Conservation (phyloP, 805 yeast genomes). For the Blastobotrys chiropterorum region DNA sequence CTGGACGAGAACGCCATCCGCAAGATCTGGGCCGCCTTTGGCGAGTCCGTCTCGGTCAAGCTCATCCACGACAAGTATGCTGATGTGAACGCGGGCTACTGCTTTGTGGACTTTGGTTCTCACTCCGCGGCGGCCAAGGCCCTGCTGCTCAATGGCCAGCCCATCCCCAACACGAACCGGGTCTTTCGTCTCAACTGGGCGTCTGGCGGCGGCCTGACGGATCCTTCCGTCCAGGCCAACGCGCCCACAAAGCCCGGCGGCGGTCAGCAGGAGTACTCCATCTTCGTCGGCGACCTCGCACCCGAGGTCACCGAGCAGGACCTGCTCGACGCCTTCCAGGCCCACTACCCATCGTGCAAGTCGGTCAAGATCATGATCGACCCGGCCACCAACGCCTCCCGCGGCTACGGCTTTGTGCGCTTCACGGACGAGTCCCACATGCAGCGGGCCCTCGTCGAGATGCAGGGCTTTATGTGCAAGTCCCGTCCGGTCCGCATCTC, state of each 20-base stretch:
- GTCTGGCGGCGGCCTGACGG: slow-evolving; percentile 41
- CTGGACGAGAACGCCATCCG: slow-evolving; percentile 71
- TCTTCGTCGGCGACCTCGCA: slow-evolving; percentile 82
- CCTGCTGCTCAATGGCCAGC: slow-evolving; percentile 57
- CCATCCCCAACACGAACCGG: slow-evolving; percentile 57
- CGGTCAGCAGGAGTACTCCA: slow-evolving; percentile 47
- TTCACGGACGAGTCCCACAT: slow-evolving; percentile 61
- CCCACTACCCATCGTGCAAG: slow-evolving; percentile 64
- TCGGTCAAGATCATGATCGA: slow-evolving; percentile 78
- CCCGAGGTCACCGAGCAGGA: slow-evolving; percentile 64
- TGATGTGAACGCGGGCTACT: slow-evolving; percentile 56
- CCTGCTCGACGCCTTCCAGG: slow-evolving; percentile 59
- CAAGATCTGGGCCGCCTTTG: slow-evolving; percentile 63
- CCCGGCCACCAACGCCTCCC: slow-evolving; percentile 58
- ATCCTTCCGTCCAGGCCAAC: slow-evolving; percentile 4
- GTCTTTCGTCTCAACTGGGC: slow-evolving; percentile 78
- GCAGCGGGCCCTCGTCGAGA: slow-evolving; percentile 64
- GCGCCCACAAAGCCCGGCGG: slow-evolving; percentile 20
- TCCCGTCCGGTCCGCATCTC: slow-evolving; percentile 75
- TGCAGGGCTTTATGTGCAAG: slow-evolving; percentile 72
- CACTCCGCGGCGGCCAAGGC: slow-evolving; percentile 60
- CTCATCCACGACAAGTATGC: slow-evolving; percentile 59
- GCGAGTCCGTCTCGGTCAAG: slow-evolving; percentile 61
- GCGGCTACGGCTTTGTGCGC: slow-evolving; percentile 89
- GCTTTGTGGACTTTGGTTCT: slow-evolving; percentile 70